phyloP scores from a whole-genome alignment of 257 asterid species.

The Solanum virginianum region DNA sequence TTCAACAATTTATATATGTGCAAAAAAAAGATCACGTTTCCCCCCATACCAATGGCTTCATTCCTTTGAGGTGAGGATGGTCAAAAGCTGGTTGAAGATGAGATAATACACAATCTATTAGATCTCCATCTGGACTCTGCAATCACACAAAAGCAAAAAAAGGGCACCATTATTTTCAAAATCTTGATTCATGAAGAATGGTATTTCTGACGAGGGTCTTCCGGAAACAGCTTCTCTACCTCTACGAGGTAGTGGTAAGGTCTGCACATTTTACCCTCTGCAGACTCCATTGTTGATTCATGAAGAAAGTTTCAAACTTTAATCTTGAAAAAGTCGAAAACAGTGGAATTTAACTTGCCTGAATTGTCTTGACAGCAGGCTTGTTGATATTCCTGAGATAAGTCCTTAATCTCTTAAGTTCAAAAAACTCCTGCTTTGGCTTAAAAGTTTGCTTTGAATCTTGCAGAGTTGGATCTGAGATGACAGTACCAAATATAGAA shows the following conservation, averaged over 20 bases:
- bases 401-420: background rate
- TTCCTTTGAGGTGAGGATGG: slow-evolving; percentile 81
- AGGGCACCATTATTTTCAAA: background rate
- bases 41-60: slow-evolving; percentile 61
- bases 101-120: slow-evolving; percentile 57
- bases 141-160: background rate
- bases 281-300: background rate
- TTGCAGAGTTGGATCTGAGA: background rate
- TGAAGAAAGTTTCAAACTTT: background rate
- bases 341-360: slow-evolving; percentile 21
- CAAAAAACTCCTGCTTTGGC: background rate
- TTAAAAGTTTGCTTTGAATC: background rate
- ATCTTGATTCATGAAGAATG: background rate
- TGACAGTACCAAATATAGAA: background rate
- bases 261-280: too few relatives aligned
- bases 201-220: too few relatives aligned
- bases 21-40: too few relatives aligned
- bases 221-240: too few relatives aligned
- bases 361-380: slow-evolving; percentile 60
- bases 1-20: background rate
- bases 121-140: slow-evolving; percentile 91
- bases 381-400: slow-evolving; percentile 40
- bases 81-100: slow-evolving; percentile 98
- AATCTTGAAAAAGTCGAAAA: background rate
- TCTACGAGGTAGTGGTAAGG: too few relatives aligned